Base-by-base conservation (phyloP, 768 basidiomycete genomes). In the Naganishia friedmannii region DNA sequence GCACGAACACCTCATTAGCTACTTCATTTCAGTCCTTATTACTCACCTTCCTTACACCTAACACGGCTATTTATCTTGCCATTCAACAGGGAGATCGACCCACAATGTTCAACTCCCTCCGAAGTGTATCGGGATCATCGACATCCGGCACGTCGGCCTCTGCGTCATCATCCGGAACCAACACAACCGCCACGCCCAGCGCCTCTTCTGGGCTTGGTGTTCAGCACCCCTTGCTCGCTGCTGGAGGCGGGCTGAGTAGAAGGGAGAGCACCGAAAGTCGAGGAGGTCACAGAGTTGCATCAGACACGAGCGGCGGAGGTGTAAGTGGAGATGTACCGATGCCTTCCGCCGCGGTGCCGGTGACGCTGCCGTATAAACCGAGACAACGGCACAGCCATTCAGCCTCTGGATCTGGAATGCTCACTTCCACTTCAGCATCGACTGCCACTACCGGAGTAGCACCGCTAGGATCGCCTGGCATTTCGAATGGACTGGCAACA, bases 361-460 rank as follows among this genome's bases (percentile, higher is more conserved):
- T 17, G 10, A 28, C 28, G 29, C 46, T 78, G 5, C 77, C 79
- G 28, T 78, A 80, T 67, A 80, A 78, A 68, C 77, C 79, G 29
- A 69, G 79, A 45, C 77, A 78, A 32, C 70, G 75, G 23, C 76
- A 77, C 60, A 70, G 75, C 17, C 68, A 67, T 39, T 72, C 48
- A 5, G 74, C 69, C 5, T 76, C 76, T 4, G 66, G 67, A 31
- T 67, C 73, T 13, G 74, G 39, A n/a, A 1, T 51, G 12, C n/a
- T 51, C 3, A 21, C 48, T 7, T 51, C 48, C 21, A 21, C 4
- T 4, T 7, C 48, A 26, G 48, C 1, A 23, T 26, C 48, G 23
- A 51, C 48, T 1, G 58, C 63, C 4, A 53, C 66, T 0, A 72
- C 48, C 31, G 29, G 28, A 12, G n/a, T 21, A 28, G 8, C n/a